Evolutionary conservation across 306 rosid species (phyloP), one percentile per base, ranked within the genome.

Genomic region (Hippophae rhamnoides): DNA sequence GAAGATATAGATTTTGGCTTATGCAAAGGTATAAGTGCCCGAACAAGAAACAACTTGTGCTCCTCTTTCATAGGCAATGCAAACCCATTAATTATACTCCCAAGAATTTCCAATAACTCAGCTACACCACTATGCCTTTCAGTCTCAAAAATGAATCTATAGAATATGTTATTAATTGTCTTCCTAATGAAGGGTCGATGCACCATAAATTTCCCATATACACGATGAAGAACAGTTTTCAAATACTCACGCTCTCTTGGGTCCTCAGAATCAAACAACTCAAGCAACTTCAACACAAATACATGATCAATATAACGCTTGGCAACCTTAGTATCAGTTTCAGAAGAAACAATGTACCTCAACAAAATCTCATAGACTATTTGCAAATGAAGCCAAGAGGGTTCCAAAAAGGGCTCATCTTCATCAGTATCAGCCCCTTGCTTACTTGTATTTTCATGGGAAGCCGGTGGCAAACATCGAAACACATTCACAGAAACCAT

Each of bases 191-290:
- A 77, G 5, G 95, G 95, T 62, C 95, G 71, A 9, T 66, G 90
- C 53, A 77, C 82, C 88, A 86, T 86, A 70, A 81, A 87, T 55
- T 87, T 87, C 12, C 90, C 86, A 47, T 87, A 87, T 41, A 84
- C 73, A 0, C 88, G 67, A 43, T 87, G 95, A 46, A 87, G 75
- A 60, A 84, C 74, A 2, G 81, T 69, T 55, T 84, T 87, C 70
- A 87, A 52, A 63, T 66, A 82, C 77, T 79, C 89, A 2, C 95
- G 80, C 73, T 87, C 95, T 0, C 89, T 73, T 2, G 70, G 81
- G 68, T 87, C 92, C 81, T 84, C 86, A 1, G 92, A 87, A 57
- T 87, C 95, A 9, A 87, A 87, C 74, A 84, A 54, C 41, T 84
- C 95, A 8, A 87, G 62, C 53, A 84, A 58, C 18, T 61, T 84